A percentile compares a stretch with the other conserved stretches of the same genome.
These are phyloP conservation scores for Cystobasidium ongulense DNA, from an alignment of 768 basidiomycete species.

Conservation along the genomic window DNA sequence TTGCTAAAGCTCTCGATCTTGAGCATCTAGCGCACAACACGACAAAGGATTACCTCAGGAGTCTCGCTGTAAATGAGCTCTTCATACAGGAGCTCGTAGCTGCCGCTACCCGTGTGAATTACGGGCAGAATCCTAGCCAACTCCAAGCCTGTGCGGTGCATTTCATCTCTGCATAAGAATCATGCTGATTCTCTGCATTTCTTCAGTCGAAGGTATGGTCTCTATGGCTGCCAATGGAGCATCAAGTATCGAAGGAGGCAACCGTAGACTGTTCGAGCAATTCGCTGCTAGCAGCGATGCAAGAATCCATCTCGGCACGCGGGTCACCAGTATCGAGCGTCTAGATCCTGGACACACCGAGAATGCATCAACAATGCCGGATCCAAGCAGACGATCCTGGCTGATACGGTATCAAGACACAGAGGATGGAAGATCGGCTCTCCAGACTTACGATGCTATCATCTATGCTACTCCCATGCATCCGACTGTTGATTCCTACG, in stretches of 20 bases:
- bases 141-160: conserved; percentile 55
- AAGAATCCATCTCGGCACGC: conserved; percentile 54
- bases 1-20: conserved; percentile 49
- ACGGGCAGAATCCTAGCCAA: conserved; percentile 56
- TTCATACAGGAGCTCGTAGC: conserved; percentile 70
- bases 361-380: not conserved
- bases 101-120: conserved; percentile 55
- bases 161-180: not conserved
- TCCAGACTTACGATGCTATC: conserved; percentile 50
- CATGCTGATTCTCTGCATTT: not conserved
- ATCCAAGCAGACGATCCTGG: conserved; percentile 4
- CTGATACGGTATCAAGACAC: not conserved
- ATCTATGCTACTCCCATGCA: conserved; percentile 83
- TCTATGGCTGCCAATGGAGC: conserved; percentile 68
- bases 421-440: conserved; percentile 3
- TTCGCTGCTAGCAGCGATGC: conserved; percentile 68
- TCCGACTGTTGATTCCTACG: conserved; percentile 52
- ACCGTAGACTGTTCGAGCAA: conserved; percentile 72
- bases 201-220: conserved; percentile 55
- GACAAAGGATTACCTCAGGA: conserved; percentile 55
- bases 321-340: conserved; percentile 37
- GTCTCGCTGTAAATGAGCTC: conserved; percentile 53
- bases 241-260: conserved; percentile 63
- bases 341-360: conserved; percentile 12
- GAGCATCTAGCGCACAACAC: conserved; percentile 50